phyloP scores from a whole-genome alignment of 2,329 filamentous ascomycete species.

The Cladophialophora yegresii region DNA sequence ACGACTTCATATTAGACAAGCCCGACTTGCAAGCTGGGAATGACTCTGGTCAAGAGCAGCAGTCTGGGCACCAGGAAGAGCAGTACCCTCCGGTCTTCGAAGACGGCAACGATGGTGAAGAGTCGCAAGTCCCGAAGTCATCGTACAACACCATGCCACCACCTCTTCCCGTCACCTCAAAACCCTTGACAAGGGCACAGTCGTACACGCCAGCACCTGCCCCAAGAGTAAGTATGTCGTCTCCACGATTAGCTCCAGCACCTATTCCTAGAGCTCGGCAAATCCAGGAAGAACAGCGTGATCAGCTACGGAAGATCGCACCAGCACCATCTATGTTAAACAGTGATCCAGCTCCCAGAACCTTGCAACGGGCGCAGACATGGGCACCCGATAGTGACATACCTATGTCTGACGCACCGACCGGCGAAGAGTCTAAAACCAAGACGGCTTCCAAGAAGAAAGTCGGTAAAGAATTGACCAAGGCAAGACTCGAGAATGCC shows the following conservation, averaged over 20 bases:
- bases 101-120: conserved; percentile 25
- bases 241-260: conserved; percentile 35
- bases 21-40: conserved; percentile 16
- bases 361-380: conserved; percentile 47
- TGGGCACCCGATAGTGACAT: conserved; percentile 50
- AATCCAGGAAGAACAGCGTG: conserved; percentile 34
- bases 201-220: conserved; percentile 27
- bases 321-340: conserved; percentile 45
- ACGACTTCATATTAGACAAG: conserved; percentile 34
- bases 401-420: conserved; percentile 45
- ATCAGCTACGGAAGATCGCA: conserved; percentile 34
- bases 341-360: conserved; percentile 55
- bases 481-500: conserved; percentile 57
- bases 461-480: conserved; percentile 64
- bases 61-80: not conserved
- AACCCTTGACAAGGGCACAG: conserved; percentile 28
- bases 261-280: conserved; percentile 34
- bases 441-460: conserved; percentile 63
- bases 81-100: conserved; percentile 31
- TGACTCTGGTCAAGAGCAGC: conserved; percentile 12
- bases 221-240: conserved; percentile 26
- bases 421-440: conserved; percentile 44
- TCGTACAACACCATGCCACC: conserved; percentile 29
- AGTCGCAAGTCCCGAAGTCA: conserved; percentile 13
- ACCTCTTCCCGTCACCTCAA: conserved; percentile 22